Base-by-base conservation (phyloP, 2,329 filamentous ascomycete species). In the Westerdykella aurantiaca region DNA sequence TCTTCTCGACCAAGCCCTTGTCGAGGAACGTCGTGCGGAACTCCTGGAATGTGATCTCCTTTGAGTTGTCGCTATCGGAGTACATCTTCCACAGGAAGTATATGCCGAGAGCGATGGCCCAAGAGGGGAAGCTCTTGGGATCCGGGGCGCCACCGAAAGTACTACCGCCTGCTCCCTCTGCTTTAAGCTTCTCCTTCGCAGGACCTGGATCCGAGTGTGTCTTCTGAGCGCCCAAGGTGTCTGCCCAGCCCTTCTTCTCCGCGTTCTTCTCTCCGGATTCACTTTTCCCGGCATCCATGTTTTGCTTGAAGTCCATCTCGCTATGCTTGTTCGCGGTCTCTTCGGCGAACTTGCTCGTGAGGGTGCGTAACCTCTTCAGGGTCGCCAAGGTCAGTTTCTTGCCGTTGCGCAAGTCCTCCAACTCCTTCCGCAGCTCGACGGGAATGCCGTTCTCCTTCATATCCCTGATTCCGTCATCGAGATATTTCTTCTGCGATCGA, bases 21-120 rank as follows among this genome's bases (percentile, higher is more conserved):
- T 96, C 89, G 48, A 98, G 76, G 75, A 95, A 97, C 25, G 88
- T 93, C 56, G 82, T 90, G 50, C 87, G 78, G 71, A 98, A 88
- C 71, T 98, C 93, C 70, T 38, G 90, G 88, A 89, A 98, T 43
- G 93, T 97, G 46, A 98, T 96, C 64, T 98, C 91, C 60, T 82
- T 76, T 43, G 72, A 75, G 49, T 75, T 77, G 74, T 44, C 77
- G 73, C 66, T 29, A 29, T 29, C 25, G 4, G 25, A 29, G 25
- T 81, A 84, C 25, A 29, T 29, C 25, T 12, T 29, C 25, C 25
- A 29, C 9, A 29, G 25, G 11, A 29, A 4, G 25, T 29, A 29
- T 29, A 29, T 9, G 7, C 25, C 25, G 7, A 29, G 25, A 10
- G 25, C 25, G 25, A 29, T 29, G 4, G 25, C 25, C 25, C 25